Evolutionary conservation across 352 stramenopile species (phyloP), one percentile per base, ranked within the genome.

Genomic region (Thraustotheca clavata): DNA sequence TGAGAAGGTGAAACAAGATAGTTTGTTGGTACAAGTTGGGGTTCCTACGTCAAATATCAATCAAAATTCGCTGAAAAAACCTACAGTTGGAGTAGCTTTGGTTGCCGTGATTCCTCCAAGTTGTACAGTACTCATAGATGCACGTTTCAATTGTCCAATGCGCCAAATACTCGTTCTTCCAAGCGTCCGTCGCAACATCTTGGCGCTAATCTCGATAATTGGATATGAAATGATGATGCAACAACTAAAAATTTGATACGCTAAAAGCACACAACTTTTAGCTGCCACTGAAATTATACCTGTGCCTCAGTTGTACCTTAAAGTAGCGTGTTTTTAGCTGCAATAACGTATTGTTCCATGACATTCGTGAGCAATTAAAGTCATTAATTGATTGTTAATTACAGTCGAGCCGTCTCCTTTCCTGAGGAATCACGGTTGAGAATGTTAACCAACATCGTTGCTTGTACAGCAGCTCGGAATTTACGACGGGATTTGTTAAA

Each of bases 401-500:
- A n/a, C n/a, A n/a, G n/a, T n/a, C n/a, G n/a, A n/a, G n/a, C n/a
- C n/a, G n/a, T n/a, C n/a, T n/a, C n/a, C n/a, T n/a, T n/a, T n/a
- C n/a, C n/a, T n/a, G n/a, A n/a, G n/a, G n/a, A n/a, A n/a, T n/a
- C n/a, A n/a, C n/a, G n/a, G n/a, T n/a, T n/a, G n/a, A 52, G 43
- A 18, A 27, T 16, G 57, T 65, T 65, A 31, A 65, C 41, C 16
- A 65, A 46, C 35, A 65, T 54, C 26, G 57, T 65, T 5, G 57
- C 57, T 26, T 68, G 32, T 6, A 68, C 60, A 1, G 84, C 84
- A 18, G 84, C 82, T 70, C 87, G 87, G 71, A 91, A 94, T 62
- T 89, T 90, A 32, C 48, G 49, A 68, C 86, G 86, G 46, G 80
- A 73, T 49, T 83, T 79, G 67, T 94, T 79, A 70, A 94, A 91